phyloP scores from a whole-genome alignment of 176 grass and related monocot genomes.

The Carex myosuroides region DNA sequence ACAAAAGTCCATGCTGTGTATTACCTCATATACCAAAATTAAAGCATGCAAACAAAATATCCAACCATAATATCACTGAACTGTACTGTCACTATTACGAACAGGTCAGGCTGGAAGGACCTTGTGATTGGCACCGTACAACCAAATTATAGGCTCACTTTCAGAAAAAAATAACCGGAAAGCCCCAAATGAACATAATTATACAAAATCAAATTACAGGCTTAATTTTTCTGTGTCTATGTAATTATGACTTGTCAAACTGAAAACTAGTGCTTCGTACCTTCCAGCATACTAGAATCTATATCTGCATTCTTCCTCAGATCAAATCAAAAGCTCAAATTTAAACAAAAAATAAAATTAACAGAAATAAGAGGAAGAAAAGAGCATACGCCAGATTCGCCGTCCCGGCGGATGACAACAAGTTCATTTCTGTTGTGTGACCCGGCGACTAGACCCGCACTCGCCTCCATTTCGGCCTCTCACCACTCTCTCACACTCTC shows the following conservation, averaged over 20 bases:
- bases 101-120: neutral
- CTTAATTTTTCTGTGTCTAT: neutral
- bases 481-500: neutral
- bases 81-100: neutral
- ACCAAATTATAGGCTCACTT: neutral
- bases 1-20: neutral
- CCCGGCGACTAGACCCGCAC: slow-evolving; percentile 74
- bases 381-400: slow-evolving; percentile 68
- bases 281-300: neutral
- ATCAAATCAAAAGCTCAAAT: neutral
- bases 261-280: neutral
- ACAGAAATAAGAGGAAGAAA: neutral
- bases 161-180: neutral
- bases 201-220: neutral
- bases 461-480: slow-evolving; percentile 66
- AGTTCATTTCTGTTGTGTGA: slow-evolving; percentile 94
- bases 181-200: neutral
- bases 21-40: slow-evolving; percentile 6
- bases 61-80: neutral
- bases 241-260: neutral
- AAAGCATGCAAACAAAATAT: neutral
- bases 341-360: neutral
- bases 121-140: neutral
- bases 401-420: slow-evolving; percentile 84
- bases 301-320: neutral